phyloP scores from a whole-genome alignment of 441 rosid species.

The Macaranga tanarius region DNA sequence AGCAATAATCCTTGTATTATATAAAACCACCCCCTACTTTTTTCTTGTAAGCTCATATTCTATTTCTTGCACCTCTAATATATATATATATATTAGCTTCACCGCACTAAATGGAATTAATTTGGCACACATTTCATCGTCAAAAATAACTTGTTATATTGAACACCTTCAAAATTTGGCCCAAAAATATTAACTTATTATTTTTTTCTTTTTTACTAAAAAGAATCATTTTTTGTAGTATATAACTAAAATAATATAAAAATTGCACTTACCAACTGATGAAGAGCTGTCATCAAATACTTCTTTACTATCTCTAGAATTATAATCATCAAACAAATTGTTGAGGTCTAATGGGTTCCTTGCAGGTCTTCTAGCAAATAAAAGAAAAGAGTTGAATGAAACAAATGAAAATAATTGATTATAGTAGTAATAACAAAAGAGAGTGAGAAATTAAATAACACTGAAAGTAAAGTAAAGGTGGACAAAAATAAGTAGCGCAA shows the following conservation, averaged over 20 bases:
- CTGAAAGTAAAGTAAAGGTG: not conserved
- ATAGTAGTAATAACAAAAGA: not conserved
- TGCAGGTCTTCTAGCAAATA: conserved; percentile 61
- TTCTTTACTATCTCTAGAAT: conserved; percentile 44
- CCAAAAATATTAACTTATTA: not conserved
- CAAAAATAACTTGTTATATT: not conserved
- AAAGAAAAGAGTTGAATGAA: not conserved
- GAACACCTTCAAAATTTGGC: not conserved
- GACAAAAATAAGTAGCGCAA: conserved; percentile 2
- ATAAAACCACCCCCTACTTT: not conserved
- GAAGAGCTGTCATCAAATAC: conserved; percentile 54
- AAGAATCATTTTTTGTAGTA: too few species aligned
- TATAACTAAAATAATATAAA: not conserved
- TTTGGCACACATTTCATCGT: not conserved
- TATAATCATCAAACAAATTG: conserved; percentile 81
- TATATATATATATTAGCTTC: too few species aligned
- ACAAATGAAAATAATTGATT: not conserved
- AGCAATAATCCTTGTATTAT: too few species aligned
- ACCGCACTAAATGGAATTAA: not conserved
- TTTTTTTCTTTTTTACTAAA: not conserved
- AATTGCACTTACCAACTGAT: conserved; percentile 33
- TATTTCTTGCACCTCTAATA: not conserved
- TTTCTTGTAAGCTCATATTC: not conserved
- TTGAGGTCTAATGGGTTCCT: conserved; percentile 83
- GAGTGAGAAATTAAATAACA: conserved; percentile 3